Conservation (phyloP, 2,329 filamentous ascomycete species). For the Colletotrichum sojae region DNA sequence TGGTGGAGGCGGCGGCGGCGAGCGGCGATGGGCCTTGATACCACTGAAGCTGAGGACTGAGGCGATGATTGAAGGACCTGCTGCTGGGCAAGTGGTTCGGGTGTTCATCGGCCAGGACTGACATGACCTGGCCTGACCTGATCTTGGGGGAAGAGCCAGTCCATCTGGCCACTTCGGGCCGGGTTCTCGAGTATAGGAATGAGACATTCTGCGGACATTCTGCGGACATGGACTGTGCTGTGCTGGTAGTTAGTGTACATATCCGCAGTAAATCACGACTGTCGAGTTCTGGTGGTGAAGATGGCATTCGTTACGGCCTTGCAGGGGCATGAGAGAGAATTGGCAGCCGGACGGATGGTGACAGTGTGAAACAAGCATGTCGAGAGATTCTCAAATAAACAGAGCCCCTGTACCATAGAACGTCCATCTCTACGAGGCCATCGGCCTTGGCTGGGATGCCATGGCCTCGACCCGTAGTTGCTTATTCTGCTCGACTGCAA, state of each 20-base stretch:
- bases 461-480: slow-evolving; percentile 24
- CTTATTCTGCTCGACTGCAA: slow-evolving; percentile 37
- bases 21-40: slow-evolving; percentile 21
- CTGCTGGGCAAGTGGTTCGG: neutral
- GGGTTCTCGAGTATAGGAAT: slow-evolving; percentile 30
- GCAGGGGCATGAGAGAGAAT: slow-evolving; percentile 1
- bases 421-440: slow-evolving; percentile 9
- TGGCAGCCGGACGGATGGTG: slow-evolving; percentile 15
- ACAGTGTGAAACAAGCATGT: slow-evolving; percentile 40
- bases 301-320: slow-evolving; percentile 1
- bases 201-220: slow-evolving; percentile 39
- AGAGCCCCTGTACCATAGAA: slow-evolving; percentile 11
- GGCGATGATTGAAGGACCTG: neutral
- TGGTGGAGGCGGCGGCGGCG: slow-evolving; percentile 33
- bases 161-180: slow-evolving; percentile 18
- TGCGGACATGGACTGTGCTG: slow-evolving; percentile 24
- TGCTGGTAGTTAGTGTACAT: neutral
- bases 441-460: slow-evolving; percentile 9
- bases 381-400: slow-evolving; percentile 35
- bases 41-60: slow-evolving; percentile 9
- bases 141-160: neutral
- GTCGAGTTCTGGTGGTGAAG: neutral
- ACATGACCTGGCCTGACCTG: neutral
- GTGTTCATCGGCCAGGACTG: too few species aligned
- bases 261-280: too few species aligned